These are phyloP conservation scores for Phytophthora boehmeriae DNA, from an alignment of 352 stramenopile species.

Conservation along the genomic window DNA sequence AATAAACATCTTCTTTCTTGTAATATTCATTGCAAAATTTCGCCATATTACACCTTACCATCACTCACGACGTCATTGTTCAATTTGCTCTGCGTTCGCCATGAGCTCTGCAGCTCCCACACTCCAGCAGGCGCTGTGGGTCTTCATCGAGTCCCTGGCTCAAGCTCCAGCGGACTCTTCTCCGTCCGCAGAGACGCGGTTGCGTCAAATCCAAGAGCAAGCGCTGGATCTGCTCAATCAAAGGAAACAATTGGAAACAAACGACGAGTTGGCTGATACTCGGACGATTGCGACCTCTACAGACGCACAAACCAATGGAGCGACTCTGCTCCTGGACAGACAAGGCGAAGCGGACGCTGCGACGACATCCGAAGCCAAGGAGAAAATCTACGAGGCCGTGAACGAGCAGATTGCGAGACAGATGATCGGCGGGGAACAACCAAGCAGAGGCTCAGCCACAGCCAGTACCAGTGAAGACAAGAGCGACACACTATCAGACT, in stretches of 20 bases:
- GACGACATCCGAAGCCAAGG: conserved; percentile 17
- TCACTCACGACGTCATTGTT: neutral
- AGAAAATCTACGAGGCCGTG: conserved; percentile 52
- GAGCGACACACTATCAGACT: conserved; percentile 81
- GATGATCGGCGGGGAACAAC: conserved; percentile 50
- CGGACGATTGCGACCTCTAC: conserved; percentile 2
- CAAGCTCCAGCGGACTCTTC: neutral
- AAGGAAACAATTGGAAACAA: conserved; percentile 18
- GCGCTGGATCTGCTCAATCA: conserved; percentile 43
- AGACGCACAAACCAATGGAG: neutral
- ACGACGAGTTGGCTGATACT: conserved; percentile 6
- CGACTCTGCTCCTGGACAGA: neutral
- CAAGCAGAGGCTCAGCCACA: conserved; percentile 10
- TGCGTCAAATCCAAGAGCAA: conserved; percentile 39
- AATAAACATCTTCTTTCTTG: too few relatives aligned
- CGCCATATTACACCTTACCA: too few relatives aligned
- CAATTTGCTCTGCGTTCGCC: conserved; percentile 7
- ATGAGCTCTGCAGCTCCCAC: conserved; percentile 20
- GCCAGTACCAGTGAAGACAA: conserved; percentile 56
- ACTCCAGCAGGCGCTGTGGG: conserved; percentile 51
- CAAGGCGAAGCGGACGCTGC: conserved; percentile 6
- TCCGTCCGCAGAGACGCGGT: conserved; percentile 14
- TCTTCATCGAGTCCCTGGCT: conserved; percentile 49
- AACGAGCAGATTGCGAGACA: conserved; percentile 68
- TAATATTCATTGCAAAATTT: too few relatives aligned